A percentile compares a stretch with the other conserved stretches of the same genome.
Conservation (phyloP, 2,329 filamentous ascomycete genomes). For the Emergomyces africanus region DNA sequence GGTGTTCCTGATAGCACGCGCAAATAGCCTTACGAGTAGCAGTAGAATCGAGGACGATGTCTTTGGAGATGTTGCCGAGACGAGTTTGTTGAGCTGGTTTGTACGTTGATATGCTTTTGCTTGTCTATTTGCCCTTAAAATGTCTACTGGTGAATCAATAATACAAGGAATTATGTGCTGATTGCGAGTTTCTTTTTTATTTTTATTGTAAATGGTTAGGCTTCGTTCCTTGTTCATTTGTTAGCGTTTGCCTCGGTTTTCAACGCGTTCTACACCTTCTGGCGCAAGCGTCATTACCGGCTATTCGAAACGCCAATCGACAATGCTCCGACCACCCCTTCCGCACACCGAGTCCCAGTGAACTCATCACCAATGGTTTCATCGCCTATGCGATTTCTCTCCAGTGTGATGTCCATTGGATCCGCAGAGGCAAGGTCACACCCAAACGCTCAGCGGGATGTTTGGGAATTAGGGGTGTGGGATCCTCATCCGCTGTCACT, state of each 20-base stretch:
- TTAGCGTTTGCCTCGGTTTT: conserved; percentile 53
- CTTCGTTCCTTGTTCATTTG: conserved; percentile 56
- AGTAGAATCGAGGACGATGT: conserved; percentile 59
- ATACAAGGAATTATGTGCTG: conserved; percentile 7
- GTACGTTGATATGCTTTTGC: conserved; percentile 30
- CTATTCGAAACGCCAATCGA: conserved; percentile 84
- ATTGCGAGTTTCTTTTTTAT: conserved; percentile 1
- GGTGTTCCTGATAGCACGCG: conserved; percentile 66
- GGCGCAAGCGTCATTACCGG: conserved; percentile 72
- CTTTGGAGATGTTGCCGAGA: conserved; percentile 55
- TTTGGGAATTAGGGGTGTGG: conserved; percentile 93
- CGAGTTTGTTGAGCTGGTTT: conserved; percentile 57
- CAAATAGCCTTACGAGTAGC: conserved; percentile 50
- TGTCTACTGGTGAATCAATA: neutral
- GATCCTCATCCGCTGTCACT: conserved; percentile 78
- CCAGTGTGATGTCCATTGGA: conserved; percentile 52
- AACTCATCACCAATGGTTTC: conserved; percentile 67
- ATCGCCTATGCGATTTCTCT: conserved; percentile 65
- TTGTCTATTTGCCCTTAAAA: neutral
- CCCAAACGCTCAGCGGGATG: conserved; percentile 61
- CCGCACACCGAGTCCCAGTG: conserved; percentile 75
- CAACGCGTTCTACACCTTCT: conserved; percentile 74
- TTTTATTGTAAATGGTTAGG: conserved; percentile 32
- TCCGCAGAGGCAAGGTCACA: conserved; percentile 74
- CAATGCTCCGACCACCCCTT: conserved; percentile 61